Percentiles rank a stretch among this genome's conserved stretches.
Conservation (phyloP, 2,329 filamentous ascomycete genomes). For the Leptographium flavum region DNA sequence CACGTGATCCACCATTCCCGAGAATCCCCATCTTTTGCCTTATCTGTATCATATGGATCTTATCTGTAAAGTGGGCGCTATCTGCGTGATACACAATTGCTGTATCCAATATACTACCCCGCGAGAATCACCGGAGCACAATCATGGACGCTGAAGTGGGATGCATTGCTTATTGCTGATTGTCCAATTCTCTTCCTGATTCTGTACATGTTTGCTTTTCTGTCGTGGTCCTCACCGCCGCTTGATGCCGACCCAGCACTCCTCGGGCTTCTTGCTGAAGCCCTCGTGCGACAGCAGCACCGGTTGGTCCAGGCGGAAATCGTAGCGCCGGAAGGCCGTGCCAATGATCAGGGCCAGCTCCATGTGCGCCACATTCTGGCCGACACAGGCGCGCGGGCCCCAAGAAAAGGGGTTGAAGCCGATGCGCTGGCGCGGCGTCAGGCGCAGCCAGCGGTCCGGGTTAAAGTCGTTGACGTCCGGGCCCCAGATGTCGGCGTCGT, state of each 20-base stretch:
- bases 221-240: slow-evolving; percentile 3
- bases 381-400: slow-evolving; percentile 9
- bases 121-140: no score
- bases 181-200: no score
- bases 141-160: no score
- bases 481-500: slow-evolving; percentile 14
- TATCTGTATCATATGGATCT: no score
- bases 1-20: no score
- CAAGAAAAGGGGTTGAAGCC: slow-evolving; percentile 9
- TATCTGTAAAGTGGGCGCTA: no score
- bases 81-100: no score
- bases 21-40: no score
- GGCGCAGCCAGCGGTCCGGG: slow-evolving; percentile 13
- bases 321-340: slow-evolving; percentile 8
- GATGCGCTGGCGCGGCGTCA: slow-evolving; percentile 8
- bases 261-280: slow-evolving; percentile 8
- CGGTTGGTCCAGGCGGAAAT: slow-evolving; percentile 6
- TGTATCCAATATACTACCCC: no score
- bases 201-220: no score
- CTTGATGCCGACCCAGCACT: slow-evolving; percentile 8
- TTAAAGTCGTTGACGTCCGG: slow-evolving; percentile 14
- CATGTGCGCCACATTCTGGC: slow-evolving; percentile 10
- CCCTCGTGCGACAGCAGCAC: slow-evolving; percentile 6
- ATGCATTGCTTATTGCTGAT: no score
- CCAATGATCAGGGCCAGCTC: slow-evolving; percentile 8